Evolutionary conservation across 2,329 filamentous ascomycete genomes (phyloP), one percentile per base, ranked within the genome.

Genomic region (Mycogone perniciosa): DNA sequence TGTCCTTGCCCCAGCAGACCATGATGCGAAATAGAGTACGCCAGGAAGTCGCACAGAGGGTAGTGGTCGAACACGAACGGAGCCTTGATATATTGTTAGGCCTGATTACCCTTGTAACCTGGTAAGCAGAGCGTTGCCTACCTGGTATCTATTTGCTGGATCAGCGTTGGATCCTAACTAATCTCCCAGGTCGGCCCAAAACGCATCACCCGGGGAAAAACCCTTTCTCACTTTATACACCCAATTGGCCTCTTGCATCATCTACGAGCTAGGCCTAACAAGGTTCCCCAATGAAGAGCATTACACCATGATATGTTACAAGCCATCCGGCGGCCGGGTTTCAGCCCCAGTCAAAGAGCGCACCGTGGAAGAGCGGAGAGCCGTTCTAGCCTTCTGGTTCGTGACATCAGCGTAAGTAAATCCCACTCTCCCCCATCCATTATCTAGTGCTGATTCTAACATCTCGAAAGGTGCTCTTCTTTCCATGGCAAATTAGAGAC

Each of bases 81-180:
- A 72, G 62, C 44, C 64, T 81, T 37, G 80, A 82, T 54, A 55
- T 81, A 8, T 63, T 83, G 2, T 65, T 76, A 8, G 78, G 77
- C 0, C 52, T 81, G 4, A 58, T 83, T 11, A 67, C 56, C 46
- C 73, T 65, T 48, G 64, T 72, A 26, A 64, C 67, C 31, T 81
- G 77, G 76, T 74, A 60, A 56, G 67, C 56, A 11, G 20, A n/a
- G 10, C 40, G 6, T n/a, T 43, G 11, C 37, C 8, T 50, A 41
- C 31, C n/a, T 34, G 2, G 0, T 13, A 9, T 6, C 2, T n/a
- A 38, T 5, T 20, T 20, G 20, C 20, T 8, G 8, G 6, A 6
- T 33, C 20, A n/a, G 52, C 3, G 33, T 37, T 29, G 46, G 48
- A 44, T 56, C 13, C n/a, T 31, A 11, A 30, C 38, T 50, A 4